phyloP scores from a whole-genome alignment of 2,329 filamentous ascomycete species.

The Chrysoporthe austroafricana region DNA sequence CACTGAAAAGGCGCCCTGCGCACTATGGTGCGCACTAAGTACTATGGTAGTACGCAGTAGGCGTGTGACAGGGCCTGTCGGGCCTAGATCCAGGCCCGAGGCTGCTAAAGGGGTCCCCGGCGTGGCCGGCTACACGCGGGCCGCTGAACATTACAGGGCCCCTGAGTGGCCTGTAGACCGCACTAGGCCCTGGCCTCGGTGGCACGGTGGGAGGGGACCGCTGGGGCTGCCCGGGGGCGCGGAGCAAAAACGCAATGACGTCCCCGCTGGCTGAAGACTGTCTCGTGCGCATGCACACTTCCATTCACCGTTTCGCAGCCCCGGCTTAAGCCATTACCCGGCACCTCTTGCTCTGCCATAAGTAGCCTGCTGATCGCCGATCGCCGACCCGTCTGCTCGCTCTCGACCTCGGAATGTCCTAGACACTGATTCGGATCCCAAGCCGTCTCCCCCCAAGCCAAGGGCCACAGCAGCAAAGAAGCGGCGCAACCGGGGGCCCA shows the following conservation, averaged over 20 bases:
- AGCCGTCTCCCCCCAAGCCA: background rate
- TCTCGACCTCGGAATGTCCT: background rate
- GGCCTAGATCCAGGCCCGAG: conserved; percentile 16
- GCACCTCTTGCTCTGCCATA: conserved; percentile 1
- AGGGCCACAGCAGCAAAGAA: conserved; percentile 23
- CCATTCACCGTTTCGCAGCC: conserved; percentile 1
- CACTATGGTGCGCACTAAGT: too few species aligned
- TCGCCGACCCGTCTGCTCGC: conserved; percentile 4
- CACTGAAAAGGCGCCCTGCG: background rate
- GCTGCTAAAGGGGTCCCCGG: background rate
- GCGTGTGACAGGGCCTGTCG: background rate
- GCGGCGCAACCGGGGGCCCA: conserved; percentile 13
- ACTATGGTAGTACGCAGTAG: too few species aligned
- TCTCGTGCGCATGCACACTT: background rate
- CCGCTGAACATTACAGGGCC: conserved; percentile 25
- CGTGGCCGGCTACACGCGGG: conserved; percentile 14
- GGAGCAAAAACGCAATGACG: conserved; percentile 22
- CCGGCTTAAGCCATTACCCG: conserved; percentile 11
- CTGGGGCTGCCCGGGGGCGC: background rate
- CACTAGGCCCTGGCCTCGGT: background rate
- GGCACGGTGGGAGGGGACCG: background rate
- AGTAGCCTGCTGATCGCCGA: conserved; percentile 8
- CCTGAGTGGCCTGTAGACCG: conserved; percentile 16
- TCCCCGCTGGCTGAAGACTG: conserved; percentile 11
- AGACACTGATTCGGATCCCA: background rate